These are phyloP conservation scores for Acacia crassicarpa DNA, from an alignment of 306 rosid species.

Conservation along the genomic window DNA sequence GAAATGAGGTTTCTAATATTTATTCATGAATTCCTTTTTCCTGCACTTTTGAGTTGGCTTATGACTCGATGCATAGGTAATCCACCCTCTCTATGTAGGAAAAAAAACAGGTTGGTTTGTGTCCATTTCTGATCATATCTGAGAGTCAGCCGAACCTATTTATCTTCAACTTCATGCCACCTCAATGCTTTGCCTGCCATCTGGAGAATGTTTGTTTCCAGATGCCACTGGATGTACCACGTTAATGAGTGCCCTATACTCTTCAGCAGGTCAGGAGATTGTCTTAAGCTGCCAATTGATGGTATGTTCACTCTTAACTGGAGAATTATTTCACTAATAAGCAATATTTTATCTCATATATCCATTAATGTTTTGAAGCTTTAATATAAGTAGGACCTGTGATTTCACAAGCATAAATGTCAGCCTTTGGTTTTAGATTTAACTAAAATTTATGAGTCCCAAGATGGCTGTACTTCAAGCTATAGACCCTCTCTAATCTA, in stretches of 20 bases:
- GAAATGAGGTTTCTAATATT: slow-evolving; percentile 51
- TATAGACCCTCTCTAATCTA: neutral
- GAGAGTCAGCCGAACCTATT: slow-evolving; percentile 58
- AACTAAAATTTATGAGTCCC: neutral
- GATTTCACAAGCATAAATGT: neutral
- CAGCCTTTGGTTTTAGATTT: neutral
- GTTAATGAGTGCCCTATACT: slow-evolving; percentile 76
- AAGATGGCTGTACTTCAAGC: neutral
- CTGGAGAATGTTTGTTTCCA: slow-evolving; percentile 91
- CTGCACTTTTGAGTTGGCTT: neutral
- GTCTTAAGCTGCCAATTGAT: slow-evolving; percentile 62
- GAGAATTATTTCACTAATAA: slow-evolving; percentile 15
- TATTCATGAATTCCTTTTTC: neutral
- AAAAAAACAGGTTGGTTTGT: slow-evolving; percentile 76
- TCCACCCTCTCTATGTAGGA: slow-evolving; percentile 50
- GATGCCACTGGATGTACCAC: slow-evolving; percentile 90
- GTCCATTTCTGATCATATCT: slow-evolving; percentile 39
- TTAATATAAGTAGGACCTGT: neutral
- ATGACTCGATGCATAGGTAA: slow-evolving; percentile 4
- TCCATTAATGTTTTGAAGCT: neutral
- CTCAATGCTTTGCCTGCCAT: slow-evolving; percentile 85
- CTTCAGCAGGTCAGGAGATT: slow-evolving; percentile 70
- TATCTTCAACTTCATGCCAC: slow-evolving; percentile 89
- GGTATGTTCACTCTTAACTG: slow-evolving; percentile 52
- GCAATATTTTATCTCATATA: neutral